Conservation (phyloP, 768 basidiomycete species). For the Termitomyces bulborhizus region DNA sequence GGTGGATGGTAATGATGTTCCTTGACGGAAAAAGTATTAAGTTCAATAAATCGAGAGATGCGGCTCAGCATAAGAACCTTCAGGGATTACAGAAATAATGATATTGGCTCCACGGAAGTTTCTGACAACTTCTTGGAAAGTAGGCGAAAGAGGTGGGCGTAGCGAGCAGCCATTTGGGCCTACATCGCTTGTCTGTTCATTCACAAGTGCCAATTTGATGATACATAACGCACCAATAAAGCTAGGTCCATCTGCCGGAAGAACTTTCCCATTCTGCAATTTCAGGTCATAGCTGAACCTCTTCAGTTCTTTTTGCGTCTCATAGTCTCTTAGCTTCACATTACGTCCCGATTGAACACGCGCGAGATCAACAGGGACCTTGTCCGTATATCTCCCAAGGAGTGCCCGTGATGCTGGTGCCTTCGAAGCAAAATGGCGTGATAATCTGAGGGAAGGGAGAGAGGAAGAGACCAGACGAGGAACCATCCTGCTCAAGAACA, state of each 20-base stretch:
- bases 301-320: slow-evolving; percentile 5
- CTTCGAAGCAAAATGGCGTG: slow-evolving; percentile 4
- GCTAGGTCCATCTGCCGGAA: slow-evolving; percentile 5
- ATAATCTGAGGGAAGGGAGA: neutral
- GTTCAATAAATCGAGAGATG: neutral
- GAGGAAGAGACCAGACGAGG: neutral
- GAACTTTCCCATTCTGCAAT: neutral
- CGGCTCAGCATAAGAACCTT: neutral
- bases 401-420: slow-evolving; percentile 1
- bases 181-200: neutral
- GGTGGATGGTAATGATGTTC: slow-evolving; percentile 2
- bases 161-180: slow-evolving; percentile 8
- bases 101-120: slow-evolving; percentile 8
- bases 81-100: slow-evolving; percentile 8
- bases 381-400: slow-evolving; percentile 6
- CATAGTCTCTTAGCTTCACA: slow-evolving; percentile 8
- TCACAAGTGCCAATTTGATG: neutral
- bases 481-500: neutral
- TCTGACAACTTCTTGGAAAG: slow-evolving; percentile 10
- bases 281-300: slow-evolving; percentile 10
- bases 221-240: slow-evolving; percentile 3
- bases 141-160: slow-evolving; percentile 8
- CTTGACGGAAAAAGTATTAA: neutral
- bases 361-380: slow-evolving; percentile 7
- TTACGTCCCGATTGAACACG: slow-evolving; percentile 5